phyloP scores from a whole-genome alignment of 1,284 basidiomycete species.

The Ceratobasidium sp. region DNA sequence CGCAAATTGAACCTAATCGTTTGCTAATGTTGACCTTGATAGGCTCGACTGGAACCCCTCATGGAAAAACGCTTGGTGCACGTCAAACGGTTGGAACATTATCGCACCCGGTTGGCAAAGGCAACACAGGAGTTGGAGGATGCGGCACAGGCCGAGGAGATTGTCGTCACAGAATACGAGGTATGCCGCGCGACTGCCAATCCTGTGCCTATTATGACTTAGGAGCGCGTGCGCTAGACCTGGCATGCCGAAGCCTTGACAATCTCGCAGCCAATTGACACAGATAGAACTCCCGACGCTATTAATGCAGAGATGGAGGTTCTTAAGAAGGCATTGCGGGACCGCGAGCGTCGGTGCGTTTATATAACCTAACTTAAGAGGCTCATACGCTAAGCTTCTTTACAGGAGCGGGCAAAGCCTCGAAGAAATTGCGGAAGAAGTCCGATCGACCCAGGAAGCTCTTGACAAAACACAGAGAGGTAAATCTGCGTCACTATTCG shows the following conservation, averaged over 20 bases:
- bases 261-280: constrained; percentile 37
- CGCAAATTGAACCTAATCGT: background rate
- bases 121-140: constrained; percentile 51
- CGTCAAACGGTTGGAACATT: constrained; percentile 44
- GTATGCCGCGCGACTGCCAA: background rate
- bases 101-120: constrained; percentile 43
- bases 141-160: constrained; percentile 64
- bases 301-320: constrained; percentile 75
- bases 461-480: constrained; percentile 69
- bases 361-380: background rate
- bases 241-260: constrained; percentile 73
- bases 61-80: constrained; percentile 42
- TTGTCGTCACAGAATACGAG: constrained; percentile 60
- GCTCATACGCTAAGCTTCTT: background rate
- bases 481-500: background rate
- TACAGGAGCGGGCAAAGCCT: constrained; percentile 79
- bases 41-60: constrained; percentile 39
- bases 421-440: constrained; percentile 79
- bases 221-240: constrained; percentile 57
- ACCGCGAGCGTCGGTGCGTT: constrained; percentile 75
- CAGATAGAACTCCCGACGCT: constrained; percentile 59
- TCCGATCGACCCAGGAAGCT: constrained; percentile 71
- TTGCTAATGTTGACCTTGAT: background rate
- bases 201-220: too few species aligned
- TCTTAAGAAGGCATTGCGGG: constrained; percentile 74